Conservation (phyloP, 2,329 filamentous ascomycete species). For the Diaporthe australafricana region DNA sequence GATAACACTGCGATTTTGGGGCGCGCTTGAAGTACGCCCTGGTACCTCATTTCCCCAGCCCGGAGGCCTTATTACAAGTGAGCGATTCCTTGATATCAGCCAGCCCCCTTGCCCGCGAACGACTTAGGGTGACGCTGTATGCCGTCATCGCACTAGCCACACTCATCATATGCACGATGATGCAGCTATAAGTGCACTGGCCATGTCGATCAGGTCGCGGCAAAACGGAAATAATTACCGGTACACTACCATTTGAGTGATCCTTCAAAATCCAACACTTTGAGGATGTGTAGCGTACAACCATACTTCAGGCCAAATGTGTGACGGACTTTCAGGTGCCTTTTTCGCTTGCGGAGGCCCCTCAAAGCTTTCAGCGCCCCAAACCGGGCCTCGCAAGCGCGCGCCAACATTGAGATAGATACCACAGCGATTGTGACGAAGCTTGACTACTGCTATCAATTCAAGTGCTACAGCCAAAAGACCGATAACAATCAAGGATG, state of each 20-base stretch:
- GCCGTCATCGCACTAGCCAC: constrained; percentile 28
- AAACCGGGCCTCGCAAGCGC: too few relatives aligned
- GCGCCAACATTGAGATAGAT: too few relatives aligned
- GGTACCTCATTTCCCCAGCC: neutral
- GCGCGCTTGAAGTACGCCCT: neutral
- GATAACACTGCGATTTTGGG: neutral
- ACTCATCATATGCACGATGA: constrained; percentile 16
- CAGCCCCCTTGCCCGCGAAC: neutral
- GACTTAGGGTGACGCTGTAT: constrained; percentile 23
- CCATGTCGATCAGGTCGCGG: constrained; percentile 3
- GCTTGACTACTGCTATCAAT: too few relatives aligned
- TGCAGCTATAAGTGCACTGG: neutral
- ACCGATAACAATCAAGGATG: too few relatives aligned
- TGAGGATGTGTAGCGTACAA: neutral
- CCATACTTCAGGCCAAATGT: too few relatives aligned
- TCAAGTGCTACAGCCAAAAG: too few relatives aligned
- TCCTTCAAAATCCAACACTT: neutral
- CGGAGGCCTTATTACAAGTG: neutral
- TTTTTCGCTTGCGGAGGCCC: too few relatives aligned
- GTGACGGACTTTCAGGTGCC: too few relatives aligned
- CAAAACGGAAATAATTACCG: neutral
- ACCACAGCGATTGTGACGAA: too few relatives aligned
- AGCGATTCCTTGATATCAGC: constrained; percentile 13
- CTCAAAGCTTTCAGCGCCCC: too few relatives aligned
- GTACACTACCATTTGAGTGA: neutral